Conservation (phyloP, 2,329 filamentous ascomycete genomes). For the Alternaria ethzedia region DNA sequence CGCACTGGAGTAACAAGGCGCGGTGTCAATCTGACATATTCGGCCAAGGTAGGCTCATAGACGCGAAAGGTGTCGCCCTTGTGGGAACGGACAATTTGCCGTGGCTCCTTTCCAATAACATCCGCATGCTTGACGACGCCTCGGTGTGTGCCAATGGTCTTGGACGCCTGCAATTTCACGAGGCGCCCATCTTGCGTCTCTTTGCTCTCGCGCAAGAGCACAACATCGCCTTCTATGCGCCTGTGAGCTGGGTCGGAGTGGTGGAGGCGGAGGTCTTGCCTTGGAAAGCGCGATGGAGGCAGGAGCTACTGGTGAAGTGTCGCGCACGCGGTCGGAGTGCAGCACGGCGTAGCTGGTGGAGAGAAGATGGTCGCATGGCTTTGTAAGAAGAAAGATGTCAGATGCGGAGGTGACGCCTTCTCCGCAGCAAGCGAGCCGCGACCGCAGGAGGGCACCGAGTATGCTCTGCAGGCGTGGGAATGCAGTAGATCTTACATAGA, state of each 20-base stretch:
- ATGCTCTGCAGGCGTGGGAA: neutral
- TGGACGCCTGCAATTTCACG: constrained; percentile 46
- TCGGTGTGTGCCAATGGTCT: constrained; percentile 51
- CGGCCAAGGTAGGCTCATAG: constrained; percentile 71
- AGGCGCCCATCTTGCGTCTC: constrained; percentile 49
- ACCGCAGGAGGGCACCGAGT: neutral
- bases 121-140: constrained; percentile 59
- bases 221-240: constrained; percentile 46
- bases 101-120: constrained; percentile 68
- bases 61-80: constrained; percentile 62
- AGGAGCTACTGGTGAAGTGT: constrained; percentile 27
- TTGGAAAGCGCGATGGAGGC: constrained; percentile 34
- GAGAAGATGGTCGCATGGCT: constrained; percentile 27
- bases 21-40: constrained; percentile 72
- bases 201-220: constrained; percentile 51
- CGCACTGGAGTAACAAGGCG: constrained; percentile 77
- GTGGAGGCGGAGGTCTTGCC: constrained; percentile 25
- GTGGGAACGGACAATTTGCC: constrained; percentile 65
- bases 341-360: constrained; percentile 1
- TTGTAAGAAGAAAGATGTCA: constrained; percentile 14
- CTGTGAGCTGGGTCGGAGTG: constrained; percentile 16
- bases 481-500: neutral
- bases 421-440: constrained; percentile 13
- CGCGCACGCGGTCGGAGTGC: constrained; percentile 7
- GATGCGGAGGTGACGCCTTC: constrained; percentile 20